These are phyloP conservation scores for Cicer bijugum DNA, from an alignment of 306 rosid species.

Conservation along the genomic window DNA sequence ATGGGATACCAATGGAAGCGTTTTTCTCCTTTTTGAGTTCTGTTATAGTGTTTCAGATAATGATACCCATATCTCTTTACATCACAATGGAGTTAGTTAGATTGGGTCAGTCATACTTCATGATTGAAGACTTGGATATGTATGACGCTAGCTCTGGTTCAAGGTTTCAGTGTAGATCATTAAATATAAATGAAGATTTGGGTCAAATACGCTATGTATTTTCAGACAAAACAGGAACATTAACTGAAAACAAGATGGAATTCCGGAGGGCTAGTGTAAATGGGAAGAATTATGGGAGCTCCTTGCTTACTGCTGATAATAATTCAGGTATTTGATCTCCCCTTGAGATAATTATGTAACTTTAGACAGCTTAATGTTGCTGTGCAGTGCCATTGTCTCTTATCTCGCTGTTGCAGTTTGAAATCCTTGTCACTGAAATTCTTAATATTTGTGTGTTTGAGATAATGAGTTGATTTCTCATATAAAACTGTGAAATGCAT, in stretches of 20 bases:
- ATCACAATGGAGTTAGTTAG: conserved; percentile 98
- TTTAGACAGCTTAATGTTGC: conserved; percentile 23
- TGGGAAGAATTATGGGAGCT: conserved; percentile 70
- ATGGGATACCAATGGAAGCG: conserved; percentile 86
- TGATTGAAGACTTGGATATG: conserved; percentile 90
- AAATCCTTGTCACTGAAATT: conserved; percentile 18
- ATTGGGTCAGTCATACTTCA: conserved; percentile 96
- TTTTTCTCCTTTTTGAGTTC: conserved; percentile 96
- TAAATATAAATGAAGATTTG: conserved; percentile 95
- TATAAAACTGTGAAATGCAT: conserved; percentile 29
- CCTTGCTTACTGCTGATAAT: conserved; percentile 50
- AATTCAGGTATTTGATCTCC: conserved; percentile 56
- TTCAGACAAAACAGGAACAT: conserved; percentile 98
- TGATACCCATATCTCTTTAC: conserved; percentile 98
- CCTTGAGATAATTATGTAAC: conserved; percentile 28
- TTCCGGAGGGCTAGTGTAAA: conserved; percentile 81
- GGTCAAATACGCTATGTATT: conserved; percentile 92
- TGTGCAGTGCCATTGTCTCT: conserved; percentile 20
- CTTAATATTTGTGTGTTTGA: conserved; percentile 27
- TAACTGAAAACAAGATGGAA: conserved; percentile 98
- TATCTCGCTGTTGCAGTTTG: conserved; percentile 27
- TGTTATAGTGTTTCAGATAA: conserved; percentile 94
- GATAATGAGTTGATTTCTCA: conserved; percentile 24
- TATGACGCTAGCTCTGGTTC: conserved; percentile 66
- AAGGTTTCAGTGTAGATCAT: conserved; percentile 97